Base-by-base conservation (phyloP, 371 early-diverging fungal genomes). In the Mortierella sp. region DNA sequence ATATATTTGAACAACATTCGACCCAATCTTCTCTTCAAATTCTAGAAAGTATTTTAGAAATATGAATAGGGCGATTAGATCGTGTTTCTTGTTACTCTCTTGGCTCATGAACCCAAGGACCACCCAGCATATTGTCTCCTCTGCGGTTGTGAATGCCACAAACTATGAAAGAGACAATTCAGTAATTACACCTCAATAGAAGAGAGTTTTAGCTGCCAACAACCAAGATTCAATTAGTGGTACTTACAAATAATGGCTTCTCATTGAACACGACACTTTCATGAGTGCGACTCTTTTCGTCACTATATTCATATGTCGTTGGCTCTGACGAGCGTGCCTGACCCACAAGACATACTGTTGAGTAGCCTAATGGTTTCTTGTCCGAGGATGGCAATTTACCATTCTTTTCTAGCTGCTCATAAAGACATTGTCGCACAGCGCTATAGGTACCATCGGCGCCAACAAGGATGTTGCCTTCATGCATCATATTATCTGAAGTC, bases 341-440 rank as follows among this genome's bases (percentile, higher is more conserved):
- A 0, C 68, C 74, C 3, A 67, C 74, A 22, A 73, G 53, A 37
- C 65, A 72, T 5, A 61, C 23, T 4, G 19, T 60, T 0, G 51
- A 42, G 61, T 54, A 72, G 8, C 58, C 47, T 0, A 67, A 55
- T 0, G 56, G 62, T n/a, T 32, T 7, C 35, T 57, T 57, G n/a
- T n/a, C n/a, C n/a, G n/a, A n/a, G n/a, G n/a, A n/a, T n/a, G n/a
- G n/a, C n/a, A n/a, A n/a, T n/a, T 37, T 73, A 0, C 59, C 54
- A 0, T 15, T 12, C 35, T 67, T 55, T 1, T 64, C 32, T 61
- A 75, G 19, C 3, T 55, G 19, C 12, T 43, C 47, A 42, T 75
- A 68, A 19, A 75, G 26, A 0, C 13, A 51, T 51, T 54, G 28
- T 34, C 55, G 57, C 6, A 57, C 57, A 57, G 31, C 57, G 19